Conservation (phyloP, 208 protist species). For the Trypanosomatidae sp. region DNA sequence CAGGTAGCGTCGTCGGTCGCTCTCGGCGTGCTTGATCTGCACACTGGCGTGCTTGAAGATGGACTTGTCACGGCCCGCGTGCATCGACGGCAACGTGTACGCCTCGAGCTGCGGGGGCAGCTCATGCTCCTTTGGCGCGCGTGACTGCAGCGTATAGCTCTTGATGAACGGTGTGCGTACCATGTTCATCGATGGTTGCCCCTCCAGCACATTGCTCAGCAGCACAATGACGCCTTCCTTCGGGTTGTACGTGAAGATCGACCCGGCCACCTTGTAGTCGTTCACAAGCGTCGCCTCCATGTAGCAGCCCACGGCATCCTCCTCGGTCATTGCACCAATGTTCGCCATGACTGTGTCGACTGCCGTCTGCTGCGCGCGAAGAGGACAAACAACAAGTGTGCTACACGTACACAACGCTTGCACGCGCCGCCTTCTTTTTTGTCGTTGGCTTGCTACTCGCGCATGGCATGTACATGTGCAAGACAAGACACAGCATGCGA, state of each 20-base stretch:
- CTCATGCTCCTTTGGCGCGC: conserved; percentile 16
- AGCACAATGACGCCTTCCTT: conserved; percentile 59
- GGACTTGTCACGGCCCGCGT: conserved; percentile 65
- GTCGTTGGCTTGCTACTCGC: too few relatives aligned
- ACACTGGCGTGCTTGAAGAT: conserved; percentile 66
- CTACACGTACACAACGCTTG: too few relatives aligned
- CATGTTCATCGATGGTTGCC: conserved; percentile 45
- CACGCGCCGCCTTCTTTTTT: too few relatives aligned
- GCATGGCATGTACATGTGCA: too few relatives aligned
- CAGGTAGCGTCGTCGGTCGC: conserved; percentile 18
- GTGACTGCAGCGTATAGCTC: conserved; percentile 16
- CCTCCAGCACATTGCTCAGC: conserved; percentile 21
- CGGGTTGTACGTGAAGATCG: conserved; percentile 76
- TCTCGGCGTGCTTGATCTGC: conserved; percentile 51
- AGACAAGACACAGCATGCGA: too few relatives aligned
- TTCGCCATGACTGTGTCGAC: conserved; percentile 1
- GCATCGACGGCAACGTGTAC: conserved; percentile 64
- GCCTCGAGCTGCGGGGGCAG: conserved; percentile 44
- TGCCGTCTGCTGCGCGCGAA: too few relatives aligned
- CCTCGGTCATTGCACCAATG: conserved; percentile 39
- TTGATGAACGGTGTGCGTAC: conserved; percentile 71
- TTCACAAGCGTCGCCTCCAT: conserved; percentile 44
- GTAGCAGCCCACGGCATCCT: conserved; percentile 56
- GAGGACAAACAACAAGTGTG: background rate
- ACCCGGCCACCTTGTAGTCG: conserved; percentile 43